Percentiles rank a stretch among this genome's conserved stretches.
phyloP scores from a whole-genome alignment of 2,329 filamentous ascomycete genomes.

The Fusarium nodosum region DNA sequence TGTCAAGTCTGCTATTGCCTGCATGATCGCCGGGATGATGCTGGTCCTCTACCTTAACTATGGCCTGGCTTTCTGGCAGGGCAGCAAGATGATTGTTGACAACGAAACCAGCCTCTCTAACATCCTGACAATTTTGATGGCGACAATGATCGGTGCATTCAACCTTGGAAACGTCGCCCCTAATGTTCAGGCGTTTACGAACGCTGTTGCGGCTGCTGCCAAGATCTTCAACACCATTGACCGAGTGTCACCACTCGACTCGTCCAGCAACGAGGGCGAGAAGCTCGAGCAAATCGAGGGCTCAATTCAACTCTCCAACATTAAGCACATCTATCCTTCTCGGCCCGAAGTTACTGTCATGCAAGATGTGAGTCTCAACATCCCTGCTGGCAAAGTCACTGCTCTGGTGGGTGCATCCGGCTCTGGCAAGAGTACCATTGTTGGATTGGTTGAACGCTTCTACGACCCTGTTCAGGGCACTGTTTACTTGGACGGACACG shows the following conservation, averaged over 20 bases:
- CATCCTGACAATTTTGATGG: constrained; percentile 88
- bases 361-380: constrained; percentile 81
- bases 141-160: constrained; percentile 93
- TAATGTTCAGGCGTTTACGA: constrained; percentile 87
- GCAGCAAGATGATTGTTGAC: constrained; percentile 78
- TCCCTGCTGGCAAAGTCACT: constrained; percentile 92
- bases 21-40: constrained; percentile 90
- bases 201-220: constrained; percentile 82
- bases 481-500: constrained; percentile 84
- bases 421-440: constrained; percentile 94
- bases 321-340: constrained; percentile 96
- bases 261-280: constrained; percentile 76
- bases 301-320: constrained; percentile 81
- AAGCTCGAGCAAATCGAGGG: constrained; percentile 81
- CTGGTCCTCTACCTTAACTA: constrained; percentile 88
- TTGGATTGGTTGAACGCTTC: constrained; percentile 93
- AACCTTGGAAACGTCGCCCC: constrained; percentile 89
- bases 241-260: constrained; percentile 85
- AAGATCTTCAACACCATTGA: constrained; percentile 98
- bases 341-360: constrained; percentile 91
- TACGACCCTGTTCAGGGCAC: constrained; percentile 88
- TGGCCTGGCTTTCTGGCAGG: constrained; percentile 89
- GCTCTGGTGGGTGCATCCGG: constrained; percentile 95
- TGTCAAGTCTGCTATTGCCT: constrained; percentile 77
- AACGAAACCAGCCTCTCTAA: constrained; percentile 75